phyloP scores from a whole-genome alignment of 495 filamentous ascomycete genomes.

The Antarctomyces pellizariae region DNA sequence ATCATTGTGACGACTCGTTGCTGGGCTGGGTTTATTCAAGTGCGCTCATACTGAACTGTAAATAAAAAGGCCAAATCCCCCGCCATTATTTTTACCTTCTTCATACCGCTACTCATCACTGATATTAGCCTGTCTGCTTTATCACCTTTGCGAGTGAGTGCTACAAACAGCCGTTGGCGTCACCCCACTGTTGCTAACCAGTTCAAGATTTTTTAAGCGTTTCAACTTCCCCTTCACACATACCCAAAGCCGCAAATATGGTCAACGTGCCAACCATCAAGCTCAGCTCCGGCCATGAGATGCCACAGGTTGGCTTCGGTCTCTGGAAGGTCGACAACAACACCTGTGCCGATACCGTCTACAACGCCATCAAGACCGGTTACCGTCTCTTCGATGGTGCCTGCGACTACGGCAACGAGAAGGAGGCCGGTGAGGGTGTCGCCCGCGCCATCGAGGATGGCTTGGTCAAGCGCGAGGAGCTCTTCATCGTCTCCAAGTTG shows the following conservation, averaged over 20 bases:
- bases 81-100: no score
- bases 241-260: slow-evolving; percentile 14
- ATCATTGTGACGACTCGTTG: no score
- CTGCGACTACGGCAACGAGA: slow-evolving; percentile 78
- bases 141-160: no score
- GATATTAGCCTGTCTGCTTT: no score
- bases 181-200: no score
- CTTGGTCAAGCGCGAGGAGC: slow-evolving; percentile 62
- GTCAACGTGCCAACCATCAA: slow-evolving; percentile 38
- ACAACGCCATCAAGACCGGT: slow-evolving; percentile 72
- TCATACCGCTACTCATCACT: no score
- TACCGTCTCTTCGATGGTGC: slow-evolving; percentile 78
- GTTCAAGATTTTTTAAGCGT: no score
- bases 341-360: slow-evolving; percentile 55
- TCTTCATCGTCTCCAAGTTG: slow-evolving; percentile 83
- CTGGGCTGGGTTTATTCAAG: no score
- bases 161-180: no score
- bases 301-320: slow-evolving; percentile 68
- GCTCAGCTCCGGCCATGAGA: slow-evolving; percentile 58
- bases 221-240: slow-evolving; percentile 13
- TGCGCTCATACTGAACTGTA: no score
- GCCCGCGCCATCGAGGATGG: slow-evolving; percentile 70
- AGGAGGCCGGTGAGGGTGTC: slow-evolving; percentile 64
- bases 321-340: slow-evolving; percentile 76
- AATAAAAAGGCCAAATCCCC: no score